These are phyloP conservation scores for Kodamaea fungicola DNA, from an alignment of 1,139 yeast species.

Conservation along the genomic window DNA sequence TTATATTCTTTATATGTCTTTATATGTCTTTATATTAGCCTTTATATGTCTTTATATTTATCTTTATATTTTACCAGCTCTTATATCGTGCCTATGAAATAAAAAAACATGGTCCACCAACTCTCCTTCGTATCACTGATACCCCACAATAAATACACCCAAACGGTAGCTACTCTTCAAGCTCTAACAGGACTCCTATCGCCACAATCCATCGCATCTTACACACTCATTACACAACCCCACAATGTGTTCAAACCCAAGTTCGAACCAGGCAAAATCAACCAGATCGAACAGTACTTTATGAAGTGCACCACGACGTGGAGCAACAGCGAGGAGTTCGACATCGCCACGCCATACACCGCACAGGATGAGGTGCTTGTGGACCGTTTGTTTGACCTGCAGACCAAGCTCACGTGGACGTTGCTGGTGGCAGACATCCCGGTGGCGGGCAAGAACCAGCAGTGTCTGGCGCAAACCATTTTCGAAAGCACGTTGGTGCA, in stretches of 20 bases:
- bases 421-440: slow-evolving; percentile 78
- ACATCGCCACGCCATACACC: slow-evolving; percentile 27
- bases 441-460: slow-evolving; percentile 74
- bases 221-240: slow-evolving; percentile 43
- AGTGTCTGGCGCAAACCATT: slow-evolving; percentile 62
- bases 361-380: slow-evolving; percentile 20
- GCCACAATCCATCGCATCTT: slow-evolving; percentile 42
- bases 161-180: slow-evolving; percentile 42
- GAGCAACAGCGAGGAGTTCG: slow-evolving; percentile 23
- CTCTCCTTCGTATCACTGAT: slow-evolving; percentile 39
- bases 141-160: slow-evolving; percentile 40
- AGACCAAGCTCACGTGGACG: slow-evolving; percentile 47
- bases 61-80: no score
- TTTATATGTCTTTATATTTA: no score
- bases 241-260: slow-evolving; percentile 43
- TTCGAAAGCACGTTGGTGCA: slow-evolving; percentile 62
- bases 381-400: slow-evolving; percentile 30
- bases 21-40: no score
- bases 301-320: slow-evolving; percentile 46
- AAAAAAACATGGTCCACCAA: slow-evolving; percentile 38
- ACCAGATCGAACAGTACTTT: slow-evolving; percentile 46
- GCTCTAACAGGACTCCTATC: slow-evolving; percentile 41
- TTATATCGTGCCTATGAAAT: no score
- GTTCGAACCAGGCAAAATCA: slow-evolving; percentile 49
- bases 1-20: no score